phyloP scores from a whole-genome alignment of 2,329 filamentous ascomycete species.

The Biscogniauxia sp. region DNA sequence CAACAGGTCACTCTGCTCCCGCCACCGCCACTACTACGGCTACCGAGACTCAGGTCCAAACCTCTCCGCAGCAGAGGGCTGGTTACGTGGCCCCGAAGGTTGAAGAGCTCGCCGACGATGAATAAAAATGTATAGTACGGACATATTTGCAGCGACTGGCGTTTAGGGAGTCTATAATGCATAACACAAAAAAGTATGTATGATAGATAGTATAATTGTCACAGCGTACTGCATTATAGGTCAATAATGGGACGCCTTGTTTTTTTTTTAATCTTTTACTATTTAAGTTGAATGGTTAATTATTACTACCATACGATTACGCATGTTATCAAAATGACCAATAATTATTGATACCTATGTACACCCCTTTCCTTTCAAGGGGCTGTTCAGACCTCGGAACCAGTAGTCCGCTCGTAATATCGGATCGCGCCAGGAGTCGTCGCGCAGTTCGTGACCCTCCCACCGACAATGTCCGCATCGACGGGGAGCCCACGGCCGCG shows the following conservation, averaged over 20 bases:
- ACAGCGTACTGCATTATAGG: conserved; percentile 7
- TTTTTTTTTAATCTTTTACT: background rate
- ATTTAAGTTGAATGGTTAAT: background rate
- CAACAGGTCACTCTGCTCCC: conserved; percentile 52
- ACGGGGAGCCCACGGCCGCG: conserved; percentile 44
- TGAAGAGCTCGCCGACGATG: conserved; percentile 50
- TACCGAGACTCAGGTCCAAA: conserved; percentile 53
- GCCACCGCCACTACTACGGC: conserved; percentile 56
- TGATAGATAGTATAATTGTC: conserved; percentile 9
- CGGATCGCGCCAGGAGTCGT: conserved; percentile 49
- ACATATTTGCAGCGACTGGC: conserved; percentile 26
- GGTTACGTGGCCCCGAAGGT: conserved; percentile 52
- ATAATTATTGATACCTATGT: background rate
- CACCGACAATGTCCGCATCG: conserved; percentile 45
- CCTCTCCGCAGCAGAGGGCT: conserved; percentile 34
- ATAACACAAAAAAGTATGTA: conserved; percentile 14
- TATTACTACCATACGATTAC: background rate
- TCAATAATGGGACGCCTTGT: conserved; percentile 6
- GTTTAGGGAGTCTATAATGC: conserved; percentile 22
- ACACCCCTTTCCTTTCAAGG: background rate
- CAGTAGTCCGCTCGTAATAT: conserved; percentile 51
- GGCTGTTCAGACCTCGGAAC: conserved; percentile 31
- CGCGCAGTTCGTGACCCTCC: conserved; percentile 53
- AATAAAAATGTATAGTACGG: conserved; percentile 33
- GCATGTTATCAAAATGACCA: too few relatives aligned